These are phyloP conservation scores for Aegilops longissima DNA, from an alignment of 176 grass and related monocot genomes.

Conservation along the genomic window DNA sequence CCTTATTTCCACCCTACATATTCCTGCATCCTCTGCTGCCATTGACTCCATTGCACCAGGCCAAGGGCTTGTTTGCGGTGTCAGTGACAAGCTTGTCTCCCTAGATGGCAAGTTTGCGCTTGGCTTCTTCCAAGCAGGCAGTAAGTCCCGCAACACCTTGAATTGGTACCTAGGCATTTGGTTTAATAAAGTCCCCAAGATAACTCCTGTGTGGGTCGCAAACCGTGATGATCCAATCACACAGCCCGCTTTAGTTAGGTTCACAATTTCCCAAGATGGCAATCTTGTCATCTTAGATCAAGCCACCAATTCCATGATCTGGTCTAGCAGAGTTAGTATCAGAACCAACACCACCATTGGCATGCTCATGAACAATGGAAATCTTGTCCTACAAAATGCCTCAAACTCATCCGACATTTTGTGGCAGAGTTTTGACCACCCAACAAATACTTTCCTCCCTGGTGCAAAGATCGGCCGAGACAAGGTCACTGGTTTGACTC, in stretches of 20 bases:
- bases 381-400: conserved; percentile 26
- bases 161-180: conserved; percentile 33
- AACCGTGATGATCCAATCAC: conserved; percentile 1
- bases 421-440: conserved; percentile 53
- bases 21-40: not conserved
- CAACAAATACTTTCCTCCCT: conserved; percentile 28
- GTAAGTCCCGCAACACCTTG: not conserved
- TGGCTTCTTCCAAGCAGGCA: conserved; percentile 15
- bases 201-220: not conserved
- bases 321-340: conserved; percentile 8
- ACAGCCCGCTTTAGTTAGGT: not conserved
- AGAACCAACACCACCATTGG: not conserved
- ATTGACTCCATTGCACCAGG: not conserved
- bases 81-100: not conserved
- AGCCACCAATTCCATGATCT: not conserved
- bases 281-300: conserved; percentile 9
- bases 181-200: conserved; percentile 13
- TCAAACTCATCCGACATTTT: not conserved
- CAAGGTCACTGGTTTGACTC: conserved; percentile 30
- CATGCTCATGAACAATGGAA: conserved; percentile 10
- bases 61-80: not conserved
- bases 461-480: conserved; percentile 46
- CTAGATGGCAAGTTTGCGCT: not conserved
- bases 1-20: not conserved
- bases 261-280: not conserved